Evolutionary conservation across 495 filamentous ascomycete species (phyloP).

Genomic region (Lasiosphaeria ovina): DNA sequence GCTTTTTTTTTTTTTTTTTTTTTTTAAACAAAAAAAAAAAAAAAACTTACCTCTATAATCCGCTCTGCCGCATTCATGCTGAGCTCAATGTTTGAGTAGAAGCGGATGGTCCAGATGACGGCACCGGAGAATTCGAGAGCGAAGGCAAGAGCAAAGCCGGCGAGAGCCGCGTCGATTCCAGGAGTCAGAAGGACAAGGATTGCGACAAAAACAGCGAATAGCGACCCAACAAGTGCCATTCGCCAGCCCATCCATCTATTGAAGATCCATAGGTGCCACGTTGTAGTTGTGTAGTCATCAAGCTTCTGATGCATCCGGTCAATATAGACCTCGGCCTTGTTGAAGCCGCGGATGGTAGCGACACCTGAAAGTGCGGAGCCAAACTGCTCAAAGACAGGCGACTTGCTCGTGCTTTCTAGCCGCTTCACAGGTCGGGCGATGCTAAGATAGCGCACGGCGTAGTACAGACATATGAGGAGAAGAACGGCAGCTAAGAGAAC

Average conservation of each 20-base stretch:
- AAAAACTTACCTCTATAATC: slow-evolving; percentile 59
- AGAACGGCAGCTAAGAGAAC: slow-evolving; percentile 57
- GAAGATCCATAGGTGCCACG: slow-evolving; percentile 69
- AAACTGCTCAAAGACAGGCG: slow-evolving; percentile 76
- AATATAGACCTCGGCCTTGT: slow-evolving; percentile 60
- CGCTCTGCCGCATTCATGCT: slow-evolving; percentile 85
- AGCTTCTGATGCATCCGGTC: slow-evolving; percentile 64
- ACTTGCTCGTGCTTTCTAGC: slow-evolving; percentile 69
- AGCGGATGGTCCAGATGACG: slow-evolving; percentile 59
- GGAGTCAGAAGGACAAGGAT: slow-evolving; percentile 61
- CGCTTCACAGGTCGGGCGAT: slow-evolving; percentile 76
- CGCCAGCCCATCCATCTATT: slow-evolving; percentile 73
- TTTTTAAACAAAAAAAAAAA: not conserved
- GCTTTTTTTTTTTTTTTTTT: no score
- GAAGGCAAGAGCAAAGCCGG: slow-evolving; percentile 72
- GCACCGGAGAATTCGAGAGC: slow-evolving; percentile 51
- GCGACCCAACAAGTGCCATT: slow-evolving; percentile 65
- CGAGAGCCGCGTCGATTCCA: slow-evolving; percentile 68
- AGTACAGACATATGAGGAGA: slow-evolving; percentile 53
- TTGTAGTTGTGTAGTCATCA: slow-evolving; percentile 60
- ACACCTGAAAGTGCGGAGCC: slow-evolving; percentile 68
- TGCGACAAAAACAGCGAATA: slow-evolving; percentile 66
- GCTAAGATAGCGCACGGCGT: slow-evolving; percentile 59
- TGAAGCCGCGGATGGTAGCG: slow-evolving; percentile 72
- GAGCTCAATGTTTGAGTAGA: slow-evolving; percentile 66